phyloP scores from a whole-genome alignment of 192 early-diverging fungal species.

The Coemansia sp. region DNA sequence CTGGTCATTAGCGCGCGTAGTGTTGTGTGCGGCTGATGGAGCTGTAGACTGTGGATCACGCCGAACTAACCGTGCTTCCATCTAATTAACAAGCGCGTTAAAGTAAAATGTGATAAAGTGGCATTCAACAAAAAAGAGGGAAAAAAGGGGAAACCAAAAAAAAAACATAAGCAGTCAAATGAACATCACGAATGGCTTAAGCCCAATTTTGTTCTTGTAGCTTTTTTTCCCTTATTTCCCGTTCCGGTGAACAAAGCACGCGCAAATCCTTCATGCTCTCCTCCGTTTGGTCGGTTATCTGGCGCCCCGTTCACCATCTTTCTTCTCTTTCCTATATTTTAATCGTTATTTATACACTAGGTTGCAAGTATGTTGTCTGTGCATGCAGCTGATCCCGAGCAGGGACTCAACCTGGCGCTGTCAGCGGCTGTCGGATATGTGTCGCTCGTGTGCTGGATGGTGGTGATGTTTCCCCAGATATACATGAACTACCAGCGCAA shows the following conservation, averaged over 20 bases:
- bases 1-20: conserved; percentile 1
- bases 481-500: conserved; percentile 75
- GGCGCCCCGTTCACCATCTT: background rate
- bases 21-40: conserved; percentile 4
- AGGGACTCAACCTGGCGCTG: conserved; percentile 17
- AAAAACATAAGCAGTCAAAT: background rate
- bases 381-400: conserved; percentile 10
- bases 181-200: too few species aligned
- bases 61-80: conserved; percentile 16
- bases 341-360: background rate
- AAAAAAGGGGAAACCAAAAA: background rate
- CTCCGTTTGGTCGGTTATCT: too few species aligned
- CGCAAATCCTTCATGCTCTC: too few species aligned
- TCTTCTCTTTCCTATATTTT: background rate
- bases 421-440: conserved; percentile 58
- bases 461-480: conserved; percentile 82
- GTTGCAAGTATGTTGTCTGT: background rate
- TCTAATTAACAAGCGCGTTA: background rate
- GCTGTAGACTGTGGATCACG: conserved; percentile 13
- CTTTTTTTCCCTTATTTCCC: too few species aligned
- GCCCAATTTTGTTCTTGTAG: conserved; percentile 2
- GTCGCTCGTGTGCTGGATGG: conserved; percentile 74
- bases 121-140: background rate
- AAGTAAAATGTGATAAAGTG: background rate
- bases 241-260: too few species aligned